Evolutionary conservation across 73 alveolate genomes (phyloP).

Genomic region (Tetrahymena malaccensis): DNA sequence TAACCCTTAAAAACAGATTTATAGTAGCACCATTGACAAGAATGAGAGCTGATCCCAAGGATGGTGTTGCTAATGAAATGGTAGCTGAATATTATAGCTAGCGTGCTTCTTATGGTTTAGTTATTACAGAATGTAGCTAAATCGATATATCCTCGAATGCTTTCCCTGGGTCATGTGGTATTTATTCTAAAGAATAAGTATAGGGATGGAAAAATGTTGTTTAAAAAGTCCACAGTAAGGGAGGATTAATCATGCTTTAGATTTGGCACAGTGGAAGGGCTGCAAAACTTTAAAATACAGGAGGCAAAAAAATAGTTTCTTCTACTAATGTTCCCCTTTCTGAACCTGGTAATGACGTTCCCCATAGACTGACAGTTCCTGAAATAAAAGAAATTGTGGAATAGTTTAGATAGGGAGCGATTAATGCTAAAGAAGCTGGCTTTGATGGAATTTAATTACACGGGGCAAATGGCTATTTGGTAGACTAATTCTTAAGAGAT

Average conservation of each 20-base stretch:
- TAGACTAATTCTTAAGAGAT: constrained; percentile 60
- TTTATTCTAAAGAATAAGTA: constrained; percentile 7
- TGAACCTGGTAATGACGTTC: background rate
- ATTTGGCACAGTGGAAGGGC: constrained; percentile 26
- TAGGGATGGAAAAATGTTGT: background rate
- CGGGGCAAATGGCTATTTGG: constrained; percentile 67
- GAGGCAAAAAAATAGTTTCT: background rate
- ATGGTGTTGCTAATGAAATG: constrained; percentile 23
- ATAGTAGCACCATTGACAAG: constrained; percentile 42
- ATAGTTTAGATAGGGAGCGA: constrained; percentile 56
- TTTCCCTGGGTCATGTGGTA: constrained; percentile 50
- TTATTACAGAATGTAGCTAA: constrained; percentile 32
- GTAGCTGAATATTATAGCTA: constrained; percentile 9
- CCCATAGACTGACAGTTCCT: constrained; percentile 13
- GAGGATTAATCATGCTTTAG: constrained; percentile 5
- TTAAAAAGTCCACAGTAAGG: background rate
- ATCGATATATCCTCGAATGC: constrained; percentile 4
- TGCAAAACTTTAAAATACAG: background rate
- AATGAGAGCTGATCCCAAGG: constrained; percentile 34
- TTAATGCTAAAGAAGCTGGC: constrained; percentile 77
- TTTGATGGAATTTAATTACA: constrained; percentile 83
- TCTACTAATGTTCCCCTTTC: constrained; percentile 2
- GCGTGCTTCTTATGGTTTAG: constrained; percentile 31
- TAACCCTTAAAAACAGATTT: constrained; percentile 22
- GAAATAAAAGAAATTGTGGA: constrained; percentile 58